Evolutionary conservation across 2,329 filamentous ascomycete genomes (phyloP).

Genomic region (Pestalotiopsis sp.): DNA sequence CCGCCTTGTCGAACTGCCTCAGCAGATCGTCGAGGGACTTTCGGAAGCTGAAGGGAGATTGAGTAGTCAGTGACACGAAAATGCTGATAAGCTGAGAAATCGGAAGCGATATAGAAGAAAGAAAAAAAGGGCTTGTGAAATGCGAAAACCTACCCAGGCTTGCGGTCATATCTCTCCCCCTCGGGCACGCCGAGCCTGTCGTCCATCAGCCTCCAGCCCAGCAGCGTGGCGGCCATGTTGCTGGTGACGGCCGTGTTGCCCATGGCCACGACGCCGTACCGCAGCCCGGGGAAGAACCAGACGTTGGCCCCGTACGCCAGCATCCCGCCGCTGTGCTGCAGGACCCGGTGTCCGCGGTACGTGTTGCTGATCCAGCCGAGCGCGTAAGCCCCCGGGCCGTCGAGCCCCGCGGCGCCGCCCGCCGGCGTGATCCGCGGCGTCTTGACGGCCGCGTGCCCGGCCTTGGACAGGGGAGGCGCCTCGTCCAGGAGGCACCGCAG

Average conservation of each 20-base stretch:
- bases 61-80: background rate
- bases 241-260: slow-evolving; percentile 45
- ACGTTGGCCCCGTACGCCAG: slow-evolving; percentile 45
- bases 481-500: slow-evolving; percentile 46
- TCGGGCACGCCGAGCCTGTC: slow-evolving; percentile 37
- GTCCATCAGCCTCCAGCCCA: slow-evolving; percentile 42
- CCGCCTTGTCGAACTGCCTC: slow-evolving; percentile 30
- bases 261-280: slow-evolving; percentile 44
- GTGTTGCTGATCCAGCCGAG: slow-evolving; percentile 39
- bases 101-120: too few species aligned
- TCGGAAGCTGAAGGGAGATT: slow-evolving; percentile 19
- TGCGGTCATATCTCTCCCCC: slow-evolving; percentile 38
- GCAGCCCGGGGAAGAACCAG: slow-evolving; percentile 44
- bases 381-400: slow-evolving; percentile 38
- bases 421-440: slow-evolving; percentile 31
- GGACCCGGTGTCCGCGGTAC: slow-evolving; percentile 44
- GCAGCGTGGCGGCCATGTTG: slow-evolving; percentile 32
- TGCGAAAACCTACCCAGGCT: slow-evolving; percentile 27
- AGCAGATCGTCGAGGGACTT: slow-evolving; percentile 17
- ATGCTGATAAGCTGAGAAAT: background rate
- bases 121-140: background rate
- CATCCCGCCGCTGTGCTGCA: slow-evolving; percentile 44
- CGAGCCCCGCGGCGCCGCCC: slow-evolving; percentile 22
- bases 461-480: slow-evolving; percentile 33
- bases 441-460: slow-evolving; percentile 33